Conservation (phyloP, 1,139 yeast genomes). For the Arxiozyma telluris region DNA sequence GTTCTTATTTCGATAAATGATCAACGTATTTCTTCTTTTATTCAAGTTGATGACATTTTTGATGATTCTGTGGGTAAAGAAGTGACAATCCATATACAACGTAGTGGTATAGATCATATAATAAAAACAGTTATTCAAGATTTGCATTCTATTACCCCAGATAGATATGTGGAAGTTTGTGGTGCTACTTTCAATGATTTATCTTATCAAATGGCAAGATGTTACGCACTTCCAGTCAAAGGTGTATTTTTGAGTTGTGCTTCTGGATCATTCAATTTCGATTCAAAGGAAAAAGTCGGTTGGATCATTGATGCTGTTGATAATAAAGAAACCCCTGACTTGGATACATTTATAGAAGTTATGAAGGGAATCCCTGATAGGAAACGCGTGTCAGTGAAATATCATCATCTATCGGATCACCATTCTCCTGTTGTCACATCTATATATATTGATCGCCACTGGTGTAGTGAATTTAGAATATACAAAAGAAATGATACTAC, state of each 20-base stretch:
- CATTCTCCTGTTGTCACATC: slow-evolving; percentile 60
- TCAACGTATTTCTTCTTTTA: slow-evolving; percentile 55
- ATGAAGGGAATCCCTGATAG: slow-evolving; percentile 73
- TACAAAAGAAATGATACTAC: slow-evolving; percentile 73
- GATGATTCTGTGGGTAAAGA: slow-evolving; percentile 60
- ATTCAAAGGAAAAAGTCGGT: slow-evolving; percentile 49
- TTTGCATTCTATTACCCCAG: slow-evolving; percentile 75
- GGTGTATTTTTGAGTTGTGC: slow-evolving; percentile 81
- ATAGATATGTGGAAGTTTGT: slow-evolving; percentile 67
- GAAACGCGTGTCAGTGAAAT: slow-evolving; percentile 59
- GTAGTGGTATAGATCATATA: slow-evolving; percentile 57
- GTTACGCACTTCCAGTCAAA: slow-evolving; percentile 70
- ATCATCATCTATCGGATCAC: slow-evolving; percentile 72
- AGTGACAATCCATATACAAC: slow-evolving; percentile 54
- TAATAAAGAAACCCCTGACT: slow-evolving; percentile 60
- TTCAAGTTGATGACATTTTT: slow-evolving; percentile 75
- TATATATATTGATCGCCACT: slow-evolving; percentile 73
- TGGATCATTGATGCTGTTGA: slow-evolving; percentile 77
- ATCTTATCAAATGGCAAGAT: slow-evolving; percentile 82
- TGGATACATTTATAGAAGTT: slow-evolving; percentile 68
- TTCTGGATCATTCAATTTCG: slow-evolving; percentile 65
- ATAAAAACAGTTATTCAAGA: slow-evolving; percentile 57
- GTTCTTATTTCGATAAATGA: slow-evolving; percentile 68
- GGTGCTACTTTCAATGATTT: slow-evolving; percentile 82
- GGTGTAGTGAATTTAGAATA: slow-evolving; percentile 63